phyloP scores from a whole-genome alignment of 2,329 filamentous ascomycete genomes.

The Blumeria graminis region DNA sequence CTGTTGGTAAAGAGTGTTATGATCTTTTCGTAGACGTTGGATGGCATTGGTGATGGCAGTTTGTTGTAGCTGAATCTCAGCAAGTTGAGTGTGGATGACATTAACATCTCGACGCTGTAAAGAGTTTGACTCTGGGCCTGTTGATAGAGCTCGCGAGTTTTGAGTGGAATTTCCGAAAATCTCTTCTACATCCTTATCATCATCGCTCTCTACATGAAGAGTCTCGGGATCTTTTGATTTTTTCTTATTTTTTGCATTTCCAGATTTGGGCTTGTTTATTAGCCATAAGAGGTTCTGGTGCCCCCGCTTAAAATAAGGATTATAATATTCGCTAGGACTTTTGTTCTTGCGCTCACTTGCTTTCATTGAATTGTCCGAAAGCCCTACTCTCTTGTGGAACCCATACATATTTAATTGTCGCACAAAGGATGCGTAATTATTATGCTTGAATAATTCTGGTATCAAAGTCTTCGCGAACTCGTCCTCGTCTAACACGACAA shows the following conservation, averaged over 20 bases:
- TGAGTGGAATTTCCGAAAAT: conserved; percentile 22
- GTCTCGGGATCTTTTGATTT: conserved; percentile 35
- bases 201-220: conserved; percentile 45
- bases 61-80: conserved; percentile 66
- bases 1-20: conserved; percentile 70
- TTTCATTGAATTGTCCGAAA: conserved; percentile 94
- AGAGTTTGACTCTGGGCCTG: conserved; percentile 18
- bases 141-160: conserved; percentile 14
- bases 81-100: conserved; percentile 55
- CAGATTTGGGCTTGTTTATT: conserved; percentile 81
- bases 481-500: conserved; percentile 90
- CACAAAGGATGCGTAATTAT: conserved; percentile 57
- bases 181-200: conserved; percentile 21
- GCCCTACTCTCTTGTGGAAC: conserved; percentile 48
- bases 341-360: conserved; percentile 94
- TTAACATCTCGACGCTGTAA: conserved; percentile 49
- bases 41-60: conserved; percentile 67
- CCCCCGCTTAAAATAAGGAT: conserved; percentile 84
- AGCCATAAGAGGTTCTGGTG: conserved; percentile 85
- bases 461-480: conserved; percentile 55
- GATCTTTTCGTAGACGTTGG: conserved; percentile 55
- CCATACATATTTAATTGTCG: conserved; percentile 95
- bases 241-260: conserved; percentile 29
- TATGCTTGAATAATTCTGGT: conserved; percentile 55
- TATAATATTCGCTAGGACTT: conserved; percentile 93